Conservation (phyloP, 371 early-diverging fungal species). For the Syncephalis fuscata region DNA sequence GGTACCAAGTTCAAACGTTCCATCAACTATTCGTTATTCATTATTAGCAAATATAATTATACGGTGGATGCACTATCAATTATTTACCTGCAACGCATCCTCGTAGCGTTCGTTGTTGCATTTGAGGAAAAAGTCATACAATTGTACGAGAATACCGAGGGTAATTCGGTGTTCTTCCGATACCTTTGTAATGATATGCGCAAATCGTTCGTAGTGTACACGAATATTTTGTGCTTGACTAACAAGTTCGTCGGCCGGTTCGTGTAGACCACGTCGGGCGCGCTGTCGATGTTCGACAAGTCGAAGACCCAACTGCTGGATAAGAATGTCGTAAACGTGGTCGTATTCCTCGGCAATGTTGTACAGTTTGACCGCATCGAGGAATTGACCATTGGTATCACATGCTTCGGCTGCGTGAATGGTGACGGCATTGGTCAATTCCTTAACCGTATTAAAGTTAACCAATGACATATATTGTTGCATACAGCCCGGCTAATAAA, state of each 20-base stretch:
- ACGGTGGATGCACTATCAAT: too few relatives aligned
- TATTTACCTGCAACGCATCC: too few relatives aligned
- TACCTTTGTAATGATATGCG: conserved; percentile 16
- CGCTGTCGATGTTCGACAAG: conserved; percentile 16
- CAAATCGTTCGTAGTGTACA: conserved; percentile 17
- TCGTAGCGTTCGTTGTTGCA: too few relatives aligned
- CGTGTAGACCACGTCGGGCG: conserved; percentile 1
- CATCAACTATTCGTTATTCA: too few relatives aligned
- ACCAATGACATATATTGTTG: conserved; percentile 42
- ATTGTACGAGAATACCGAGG: background rate
- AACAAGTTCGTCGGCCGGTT: conserved; percentile 4
- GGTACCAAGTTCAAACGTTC: too few relatives aligned
- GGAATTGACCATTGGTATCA: conserved; percentile 38
- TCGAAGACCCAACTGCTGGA: conserved; percentile 54
- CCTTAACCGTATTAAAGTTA: conserved; percentile 26
- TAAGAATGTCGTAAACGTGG: conserved; percentile 53
- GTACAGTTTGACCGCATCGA: conserved; percentile 58
- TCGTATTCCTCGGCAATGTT: conserved; percentile 61
- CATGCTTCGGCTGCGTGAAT: conserved; percentile 49
- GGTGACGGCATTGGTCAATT: conserved; percentile 38
- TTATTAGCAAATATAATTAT: too few relatives aligned
- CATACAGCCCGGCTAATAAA: conserved; percentile 30
- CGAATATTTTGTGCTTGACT: conserved; percentile 6
- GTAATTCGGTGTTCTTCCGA: background rate
- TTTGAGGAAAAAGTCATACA: too few relatives aligned